Percentiles rank a stretch among this genome's conserved stretches.
Evolutionary conservation across 148 eudicot genomes (phyloP).

Genomic region (Vaccinium macrocarpon): DNA sequence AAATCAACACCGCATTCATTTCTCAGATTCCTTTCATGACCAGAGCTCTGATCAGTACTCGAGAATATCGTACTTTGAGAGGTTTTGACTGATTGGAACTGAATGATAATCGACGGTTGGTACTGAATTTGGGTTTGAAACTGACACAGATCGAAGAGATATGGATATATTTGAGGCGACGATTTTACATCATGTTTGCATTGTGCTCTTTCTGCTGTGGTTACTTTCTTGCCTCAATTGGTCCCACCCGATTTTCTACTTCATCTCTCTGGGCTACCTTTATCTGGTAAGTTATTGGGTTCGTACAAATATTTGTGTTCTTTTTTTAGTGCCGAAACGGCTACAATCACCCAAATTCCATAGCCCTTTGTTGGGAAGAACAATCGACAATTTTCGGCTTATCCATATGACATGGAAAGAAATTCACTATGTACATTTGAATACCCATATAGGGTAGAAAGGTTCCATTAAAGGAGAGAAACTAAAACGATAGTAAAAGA

Average conservation of each 20-base stretch:
- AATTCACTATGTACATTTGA: too few species aligned
- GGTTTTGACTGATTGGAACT: neutral
- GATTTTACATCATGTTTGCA: constrained; percentile 62
- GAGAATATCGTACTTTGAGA: neutral
- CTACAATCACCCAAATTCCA: too few species aligned
- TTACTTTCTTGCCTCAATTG: constrained; percentile 46
- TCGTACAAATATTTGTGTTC: too few species aligned
- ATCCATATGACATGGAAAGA: too few species aligned
- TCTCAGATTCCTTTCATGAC: neutral
- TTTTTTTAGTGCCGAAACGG: too few species aligned
- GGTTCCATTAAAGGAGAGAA: too few species aligned
- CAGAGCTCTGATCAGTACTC: neutral
- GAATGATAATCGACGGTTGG: neutral
- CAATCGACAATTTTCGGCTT: too few species aligned
- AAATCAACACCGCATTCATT: neutral
- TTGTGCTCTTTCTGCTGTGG: constrained; percentile 63
- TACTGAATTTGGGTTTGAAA: neutral
- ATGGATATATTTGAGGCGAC: constrained; percentile 51
- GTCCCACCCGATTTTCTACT: constrained; percentile 44
- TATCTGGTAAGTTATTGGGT: constrained; percentile 41
- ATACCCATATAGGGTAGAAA: too few species aligned
- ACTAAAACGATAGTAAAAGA: too few species aligned
- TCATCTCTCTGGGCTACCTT: constrained; percentile 56
- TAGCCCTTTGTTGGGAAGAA: too few species aligned
- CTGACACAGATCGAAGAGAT: neutral